A percentile compares a stretch with the other conserved stretches of the same genome.
Evolutionary conservation across 495 filamentous ascomycete genomes (phyloP).

Genomic region (Penicillium angulare): DNA sequence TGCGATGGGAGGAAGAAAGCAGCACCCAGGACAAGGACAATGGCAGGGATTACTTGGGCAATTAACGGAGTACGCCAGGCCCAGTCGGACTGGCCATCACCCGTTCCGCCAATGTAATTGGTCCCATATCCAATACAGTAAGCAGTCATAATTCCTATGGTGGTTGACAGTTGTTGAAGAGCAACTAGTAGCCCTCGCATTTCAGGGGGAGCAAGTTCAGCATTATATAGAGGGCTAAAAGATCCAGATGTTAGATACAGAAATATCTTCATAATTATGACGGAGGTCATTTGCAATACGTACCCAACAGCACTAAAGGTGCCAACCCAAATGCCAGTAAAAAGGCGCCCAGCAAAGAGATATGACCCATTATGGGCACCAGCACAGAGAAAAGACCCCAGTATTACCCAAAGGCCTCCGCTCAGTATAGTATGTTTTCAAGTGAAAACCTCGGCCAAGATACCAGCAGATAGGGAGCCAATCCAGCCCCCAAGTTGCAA

Average conservation of each 20-base stretch:
- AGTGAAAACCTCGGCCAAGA: conserved; percentile 74
- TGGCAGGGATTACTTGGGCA: conserved; percentile 43
- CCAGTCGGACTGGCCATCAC: conserved; percentile 35
- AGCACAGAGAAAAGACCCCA: conserved; percentile 68
- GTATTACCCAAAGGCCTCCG: conserved; percentile 68
- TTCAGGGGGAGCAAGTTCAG: conserved; percentile 62
- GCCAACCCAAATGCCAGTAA: conserved; percentile 56
- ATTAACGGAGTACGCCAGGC: conserved; percentile 46
- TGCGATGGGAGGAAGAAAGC: conserved; percentile 74
- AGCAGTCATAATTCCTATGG: conserved; percentile 61
- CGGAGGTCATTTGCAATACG: conserved; percentile 49
- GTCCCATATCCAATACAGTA: conserved; percentile 56
- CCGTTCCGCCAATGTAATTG: conserved; percentile 47
- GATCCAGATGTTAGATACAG: conserved; percentile 45
- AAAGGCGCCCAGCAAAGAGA: conserved; percentile 73
- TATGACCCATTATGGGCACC: conserved; percentile 53
- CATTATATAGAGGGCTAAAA: conserved; percentile 31
- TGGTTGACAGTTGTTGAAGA: conserved; percentile 68
- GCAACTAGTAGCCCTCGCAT: conserved; percentile 70
- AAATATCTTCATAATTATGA: conserved; percentile 19
- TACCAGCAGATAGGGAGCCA: conserved; percentile 70
- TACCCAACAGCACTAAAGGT: conserved; percentile 50
- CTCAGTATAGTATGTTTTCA: too few relatives aligned
- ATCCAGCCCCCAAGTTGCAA: conserved; percentile 83
- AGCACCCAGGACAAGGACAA: conserved; percentile 41